These are phyloP conservation scores for Eremothecium coryli DNA, from an alignment of 1,139 yeast species.

Conservation along the genomic window DNA sequence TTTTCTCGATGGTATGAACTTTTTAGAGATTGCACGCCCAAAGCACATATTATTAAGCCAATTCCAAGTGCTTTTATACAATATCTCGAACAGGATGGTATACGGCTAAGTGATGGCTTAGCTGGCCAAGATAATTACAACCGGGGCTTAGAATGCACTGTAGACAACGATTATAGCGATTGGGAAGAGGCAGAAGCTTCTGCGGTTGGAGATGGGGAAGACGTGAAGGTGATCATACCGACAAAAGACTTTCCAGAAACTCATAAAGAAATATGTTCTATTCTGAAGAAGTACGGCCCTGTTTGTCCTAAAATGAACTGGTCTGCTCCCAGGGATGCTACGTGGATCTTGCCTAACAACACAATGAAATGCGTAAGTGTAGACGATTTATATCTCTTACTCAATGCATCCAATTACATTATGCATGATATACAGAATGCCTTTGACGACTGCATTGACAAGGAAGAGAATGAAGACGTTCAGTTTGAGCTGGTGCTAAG, in stretches of 20 bases:
- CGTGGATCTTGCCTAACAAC: slow-evolving; percentile 80
- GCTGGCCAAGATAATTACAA: slow-evolving; percentile 27
- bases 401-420: slow-evolving; percentile 82
- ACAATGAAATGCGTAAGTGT: slow-evolving; percentile 60
- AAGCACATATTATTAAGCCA: slow-evolving; percentile 50
- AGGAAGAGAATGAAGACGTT: slow-evolving; percentile 19
- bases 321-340: slow-evolving; percentile 94
- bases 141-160: slow-evolving; percentile 35
- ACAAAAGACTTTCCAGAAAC: slow-evolving; percentile 46
- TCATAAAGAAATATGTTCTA: slow-evolving; percentile 42
- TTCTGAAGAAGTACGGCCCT: slow-evolving; percentile 42
- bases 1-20: slow-evolving; percentile 64
- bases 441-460: slow-evolving; percentile 37
- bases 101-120: slow-evolving; percentile 47
- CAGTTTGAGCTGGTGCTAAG: slow-evolving; percentile 61
- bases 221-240: slow-evolving; percentile 32
- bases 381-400: slow-evolving; percentile 65
- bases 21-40: slow-evolving; percentile 44
- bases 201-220: slow-evolving; percentile 13
- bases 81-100: slow-evolving; percentile 70
- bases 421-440: slow-evolving; percentile 75
- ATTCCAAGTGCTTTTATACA: slow-evolving; percentile 59
- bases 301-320: slow-evolving; percentile 89
- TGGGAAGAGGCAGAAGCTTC: slow-evolving; percentile 39
- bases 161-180: slow-evolving; percentile 62